Evolutionary conservation across 129 eudicot species (phyloP), one percentile per base, ranked within the genome.

Genomic region (Mikania micrantha): DNA sequence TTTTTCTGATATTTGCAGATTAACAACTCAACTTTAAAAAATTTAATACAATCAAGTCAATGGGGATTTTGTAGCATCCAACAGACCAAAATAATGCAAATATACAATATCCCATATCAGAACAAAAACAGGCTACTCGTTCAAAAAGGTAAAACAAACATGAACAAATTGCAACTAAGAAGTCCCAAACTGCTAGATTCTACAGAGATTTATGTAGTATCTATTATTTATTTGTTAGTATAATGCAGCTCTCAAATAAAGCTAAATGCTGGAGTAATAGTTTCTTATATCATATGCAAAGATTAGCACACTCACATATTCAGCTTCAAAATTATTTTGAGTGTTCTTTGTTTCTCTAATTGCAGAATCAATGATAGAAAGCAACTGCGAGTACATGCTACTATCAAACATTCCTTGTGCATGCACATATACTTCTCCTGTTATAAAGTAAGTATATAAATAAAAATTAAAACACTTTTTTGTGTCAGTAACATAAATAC

Each of bases 351-450:
- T 84, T 77, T 87, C 85, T 73, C 65, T 78, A 61, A 85, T 74
- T 16, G 87, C 80, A 32, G 82, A 76, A 71, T 86, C 84, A 27
- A 94, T 71, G 42, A 94, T 75, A 34, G 80, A 81, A 44, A 94
- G 82, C 83, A 94, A 74, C 80, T 83, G 81, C 1, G 78, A 73
- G 69, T 94, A 94, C 99, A 90, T 94, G 76, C 73, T 85, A 71
- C 68, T 62, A 28, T 89, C 95, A 76, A 94, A 94, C 88, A 90
- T 79, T 74, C 76, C 82, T 72, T 90, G 95, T 64, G 99, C 95
- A 81, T 89, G 99, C 7, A 73, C 76, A 65, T 87, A 94, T 65
- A 94, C 69, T 76, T 94, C 99, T 70, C 97, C 99, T 94, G 85
- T 71, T 53, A 77, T 57, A 73, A 69, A 52, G 47, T 47, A 52